Evolutionary conservation across 331 rosid species (phyloP), one percentile per base, ranked within the genome.

Genomic region (Malus hybrid): DNA sequence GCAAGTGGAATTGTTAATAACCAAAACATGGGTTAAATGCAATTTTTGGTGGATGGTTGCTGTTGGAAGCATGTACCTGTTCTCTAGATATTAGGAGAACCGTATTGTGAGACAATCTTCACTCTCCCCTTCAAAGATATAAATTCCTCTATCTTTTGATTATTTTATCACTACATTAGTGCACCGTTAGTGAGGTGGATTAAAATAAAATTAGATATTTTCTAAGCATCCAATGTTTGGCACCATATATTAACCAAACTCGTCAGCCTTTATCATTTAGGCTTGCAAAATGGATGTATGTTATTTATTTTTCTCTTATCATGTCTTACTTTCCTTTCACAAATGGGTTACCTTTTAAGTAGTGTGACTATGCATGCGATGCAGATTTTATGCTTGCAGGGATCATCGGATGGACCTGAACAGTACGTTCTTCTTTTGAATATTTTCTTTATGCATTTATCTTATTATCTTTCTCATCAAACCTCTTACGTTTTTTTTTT

Each of bases 341-440:
- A 33, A 66, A 31, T 61, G 69, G 27, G 62, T 64, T 48, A 63
- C 19, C 7, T 27, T 59, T 71, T 15, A 57, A 67, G 55, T 66
- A 65, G 55, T 52, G 69, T 82, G 78, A 46, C 78, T 79, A 83
- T 74, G 19, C 75, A 10, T 76, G 83, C 46, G 64, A 42, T 62
- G 80, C 97, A 90, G 99, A 92, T 90, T 84, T 83, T 94, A 73
- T 94, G 97, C 75, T 84, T 94, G 83, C 99, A 89, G 74, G 97
- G 97, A 74, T 85, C 97, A 54, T 77, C 96, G 15, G 99, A 94
- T 86, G 99, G 99, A 76, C 97, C 99, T 31, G 97, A 92, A 82
- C 97, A 92, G 99, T 94, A 86, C 42, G 89, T 68, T 72, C 24
- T 71, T 81, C 67, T 4, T 48, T 5, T 48, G 55, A 48, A 48